Conservation (phyloP, 495 filamentous ascomycete species). For the Penicillium cataractarum region DNA sequence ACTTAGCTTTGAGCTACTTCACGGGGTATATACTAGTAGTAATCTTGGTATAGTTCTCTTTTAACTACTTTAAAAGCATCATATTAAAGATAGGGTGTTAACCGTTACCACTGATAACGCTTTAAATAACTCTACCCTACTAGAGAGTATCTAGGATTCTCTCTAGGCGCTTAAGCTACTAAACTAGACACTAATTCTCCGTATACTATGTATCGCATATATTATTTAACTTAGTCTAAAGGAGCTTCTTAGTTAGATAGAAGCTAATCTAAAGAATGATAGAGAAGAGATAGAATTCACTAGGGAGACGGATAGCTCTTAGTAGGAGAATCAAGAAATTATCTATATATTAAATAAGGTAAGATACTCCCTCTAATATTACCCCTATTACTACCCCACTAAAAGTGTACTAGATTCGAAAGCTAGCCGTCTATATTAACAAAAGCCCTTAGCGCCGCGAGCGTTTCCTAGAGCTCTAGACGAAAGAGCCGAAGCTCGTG, state of each 20-base stretch:
- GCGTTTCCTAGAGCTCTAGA: slow-evolving; percentile 8
- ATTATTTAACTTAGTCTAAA: slow-evolving; percentile 23
- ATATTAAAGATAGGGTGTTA: slow-evolving; percentile 17
- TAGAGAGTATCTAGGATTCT: slow-evolving; percentile 11
- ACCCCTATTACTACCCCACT: neutral
- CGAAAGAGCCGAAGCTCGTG: slow-evolving; percentile 22
- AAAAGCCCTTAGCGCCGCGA: neutral
- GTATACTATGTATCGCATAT: slow-evolving; percentile 13
- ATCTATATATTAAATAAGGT: slow-evolving; percentile 4
- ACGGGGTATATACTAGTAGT: slow-evolving; percentile 8
- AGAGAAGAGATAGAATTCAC: slow-evolving; percentile 10
- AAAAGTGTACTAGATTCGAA: neutral
- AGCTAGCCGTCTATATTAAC: slow-evolving; percentile 12
- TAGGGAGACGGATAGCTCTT: neutral
- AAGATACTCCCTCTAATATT: slow-evolving; percentile 6
- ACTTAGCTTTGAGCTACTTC: slow-evolving; percentile 26
- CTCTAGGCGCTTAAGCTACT: slow-evolving; percentile 6
- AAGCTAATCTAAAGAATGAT: slow-evolving; percentile 14
- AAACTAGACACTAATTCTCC: neutral
- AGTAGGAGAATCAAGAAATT: neutral
- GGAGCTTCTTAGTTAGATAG: slow-evolving; percentile 16
- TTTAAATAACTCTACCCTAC: slow-evolving; percentile 26
- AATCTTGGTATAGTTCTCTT: slow-evolving; percentile 21
- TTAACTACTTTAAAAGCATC: slow-evolving; percentile 13
- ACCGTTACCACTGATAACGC: slow-evolving; percentile 26